Conservation (phyloP, 148 eudicot species). For the Heliosperma pusillum region DNA sequence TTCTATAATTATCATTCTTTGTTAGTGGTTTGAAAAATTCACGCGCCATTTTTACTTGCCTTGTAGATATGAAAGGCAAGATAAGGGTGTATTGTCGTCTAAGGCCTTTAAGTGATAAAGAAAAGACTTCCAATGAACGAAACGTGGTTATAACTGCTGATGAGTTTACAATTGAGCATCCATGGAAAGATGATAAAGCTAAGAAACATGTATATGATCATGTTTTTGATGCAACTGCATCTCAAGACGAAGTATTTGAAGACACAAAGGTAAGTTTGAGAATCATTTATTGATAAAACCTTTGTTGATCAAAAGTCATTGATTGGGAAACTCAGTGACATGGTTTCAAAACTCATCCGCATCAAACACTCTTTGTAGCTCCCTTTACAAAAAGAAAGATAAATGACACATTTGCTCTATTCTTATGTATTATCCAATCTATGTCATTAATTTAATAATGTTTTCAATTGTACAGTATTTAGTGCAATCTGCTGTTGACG, state of each 20-base stretch:
- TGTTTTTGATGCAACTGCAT: constrained; percentile 79
- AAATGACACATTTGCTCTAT: background rate
- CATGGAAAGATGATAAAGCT: constrained; percentile 78
- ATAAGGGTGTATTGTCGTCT: constrained; percentile 89
- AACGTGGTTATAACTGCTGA: constrained; percentile 53
- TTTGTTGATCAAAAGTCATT: background rate
- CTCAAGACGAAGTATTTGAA: constrained; percentile 91
- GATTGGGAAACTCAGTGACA: background rate
- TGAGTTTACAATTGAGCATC: constrained; percentile 95
- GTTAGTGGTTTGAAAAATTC: background rate
- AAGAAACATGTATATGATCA: constrained; percentile 92
- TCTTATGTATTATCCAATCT: background rate
- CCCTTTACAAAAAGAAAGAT: background rate
- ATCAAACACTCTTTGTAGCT: background rate
- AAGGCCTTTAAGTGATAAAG: constrained; percentile 82
- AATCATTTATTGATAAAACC: background rate
- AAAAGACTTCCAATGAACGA: constrained; percentile 56
- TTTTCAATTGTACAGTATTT: constrained; percentile 58
- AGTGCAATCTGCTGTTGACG: constrained; percentile 98
- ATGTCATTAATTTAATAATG: background rate
- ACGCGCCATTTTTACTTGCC: background rate
- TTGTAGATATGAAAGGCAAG: constrained; percentile 94
- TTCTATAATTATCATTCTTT: background rate
- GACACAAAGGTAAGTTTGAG: constrained; percentile 74
- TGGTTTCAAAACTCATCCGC: background rate